Base-by-base conservation (phyloP, 2,329 filamentous ascomycete genomes). In the Colletotrichum siamense region DNA sequence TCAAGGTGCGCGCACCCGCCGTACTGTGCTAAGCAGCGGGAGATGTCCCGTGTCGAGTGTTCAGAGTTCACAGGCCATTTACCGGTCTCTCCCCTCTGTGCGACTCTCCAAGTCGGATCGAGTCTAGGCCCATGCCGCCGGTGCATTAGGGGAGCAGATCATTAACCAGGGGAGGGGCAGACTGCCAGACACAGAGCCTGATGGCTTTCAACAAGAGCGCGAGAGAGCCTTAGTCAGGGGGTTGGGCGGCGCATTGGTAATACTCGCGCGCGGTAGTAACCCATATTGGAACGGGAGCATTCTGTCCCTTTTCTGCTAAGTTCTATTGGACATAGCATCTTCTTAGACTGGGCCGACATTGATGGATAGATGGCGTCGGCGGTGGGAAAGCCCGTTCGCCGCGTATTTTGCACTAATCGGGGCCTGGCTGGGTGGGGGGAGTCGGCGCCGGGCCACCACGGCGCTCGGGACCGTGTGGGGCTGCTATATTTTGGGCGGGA, bases 231-330 rank as follows among this genome's bases (percentile, higher is more conserved):
- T 75, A 72, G 62, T 67, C 73, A 63, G 49, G 61, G 72, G 64
- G 68, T n/a, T 67, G 73, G 52, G 26, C 64, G 28, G 49, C 64
- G 74, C 74, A 65, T 76, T 76, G 64, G 64, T 65, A 73, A 76
- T 76, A 39, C 13, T 65, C 70, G 59, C 70, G 74, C 73, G 69
- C 57, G 64, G 26, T 10, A 49, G 39, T 66, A 66, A 64, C 62
- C 34, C 32, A 26, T 66, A 26, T 26, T 12, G 30, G n/a, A 26
- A 44, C 12, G 30, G 12, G 34, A 18, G 36, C 36, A 22, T n/a
- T 62, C 18, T 8, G 26, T 62, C 30, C 57, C 57, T 61, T 61
- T 32, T 32, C 57, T 28, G 15, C 22, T 30, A 52, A 8, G 57
- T 61, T 30, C 15, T 10, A 18, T 61, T 30, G 22, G 24, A 26